Evolutionary conservation across 208 protist species (phyloP).

Genomic region (Naegleria lovaniensis): DNA sequence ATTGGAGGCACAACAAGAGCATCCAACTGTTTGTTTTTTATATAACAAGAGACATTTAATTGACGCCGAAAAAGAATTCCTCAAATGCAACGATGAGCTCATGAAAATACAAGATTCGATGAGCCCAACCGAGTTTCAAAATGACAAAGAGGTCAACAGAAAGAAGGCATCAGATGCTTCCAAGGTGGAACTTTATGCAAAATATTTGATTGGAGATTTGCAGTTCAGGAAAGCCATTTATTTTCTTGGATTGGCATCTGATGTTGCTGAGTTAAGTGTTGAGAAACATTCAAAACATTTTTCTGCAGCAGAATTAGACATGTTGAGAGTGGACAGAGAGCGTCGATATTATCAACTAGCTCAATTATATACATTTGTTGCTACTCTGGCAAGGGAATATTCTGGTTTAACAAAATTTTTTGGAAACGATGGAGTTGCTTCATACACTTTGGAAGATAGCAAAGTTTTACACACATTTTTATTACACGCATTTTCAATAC

Average conservation of each 20-base stretch:
- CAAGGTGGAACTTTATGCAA: neutral
- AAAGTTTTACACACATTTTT: neutral
- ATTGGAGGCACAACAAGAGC: neutral
- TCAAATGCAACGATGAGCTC: neutral
- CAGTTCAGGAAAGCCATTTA: neutral
- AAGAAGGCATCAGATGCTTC: neutral
- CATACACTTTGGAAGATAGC: neutral
- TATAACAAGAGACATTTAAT: neutral
- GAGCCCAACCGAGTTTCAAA: neutral
- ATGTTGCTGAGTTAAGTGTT: neutral
- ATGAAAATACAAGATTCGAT: neutral
- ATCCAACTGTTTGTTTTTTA: neutral
- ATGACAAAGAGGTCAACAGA: neutral
- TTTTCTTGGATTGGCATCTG: neutral
- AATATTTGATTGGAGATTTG: neutral
- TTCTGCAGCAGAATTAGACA: neutral
- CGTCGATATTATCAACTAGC: neutral
- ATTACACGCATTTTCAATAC: neutral
- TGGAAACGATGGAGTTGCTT: neutral
- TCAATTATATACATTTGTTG: neutral
- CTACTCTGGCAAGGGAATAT: neutral
- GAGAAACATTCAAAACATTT: neutral
- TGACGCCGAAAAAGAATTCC: neutral
- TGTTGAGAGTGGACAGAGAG: neutral
- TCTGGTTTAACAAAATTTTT: neutral